Conservation (phyloP, 768 basidiomycete species). For the Porpolomopsis calyptriformis region DNA sequence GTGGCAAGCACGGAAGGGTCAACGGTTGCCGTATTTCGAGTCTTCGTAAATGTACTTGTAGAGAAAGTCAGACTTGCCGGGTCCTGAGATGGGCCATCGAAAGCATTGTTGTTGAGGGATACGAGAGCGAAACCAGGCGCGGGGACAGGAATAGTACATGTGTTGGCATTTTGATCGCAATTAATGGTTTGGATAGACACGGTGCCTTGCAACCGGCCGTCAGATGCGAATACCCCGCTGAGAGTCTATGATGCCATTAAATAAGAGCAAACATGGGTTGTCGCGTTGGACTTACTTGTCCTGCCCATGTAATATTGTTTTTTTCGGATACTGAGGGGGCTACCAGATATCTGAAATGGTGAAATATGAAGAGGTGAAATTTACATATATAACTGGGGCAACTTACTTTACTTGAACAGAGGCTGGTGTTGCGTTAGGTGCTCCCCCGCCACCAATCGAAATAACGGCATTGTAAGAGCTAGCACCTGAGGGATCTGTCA, state of each 20-base stretch:
- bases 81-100: slow-evolving; percentile 19
- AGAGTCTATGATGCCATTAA: slow-evolving; percentile 33
- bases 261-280: not conserved
- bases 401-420: slow-evolving; percentile 45
- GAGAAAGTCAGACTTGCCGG: slow-evolving; percentile 34
- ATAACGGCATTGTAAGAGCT: slow-evolving; percentile 45
- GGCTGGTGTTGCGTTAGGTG: slow-evolving; percentile 26
- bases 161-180: slow-evolving; percentile 41
- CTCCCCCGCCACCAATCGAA: slow-evolving; percentile 32
- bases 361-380: not conserved
- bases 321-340: slow-evolving; percentile 50
- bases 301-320: slow-evolving; percentile 63
- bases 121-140: slow-evolving; percentile 65
- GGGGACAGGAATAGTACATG: slow-evolving; percentile 53
- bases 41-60: slow-evolving; percentile 46
- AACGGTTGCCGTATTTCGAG: slow-evolving; percentile 43
- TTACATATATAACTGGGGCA: not conserved
- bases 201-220: slow-evolving; percentile 50
- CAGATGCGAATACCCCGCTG: slow-evolving; percentile 47
- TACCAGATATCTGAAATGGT: slow-evolving; percentile 36
- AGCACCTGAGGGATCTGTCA: slow-evolving; percentile 47
- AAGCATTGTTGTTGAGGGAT: slow-evolving; percentile 43
- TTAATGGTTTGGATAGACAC: slow-evolving; percentile 40
- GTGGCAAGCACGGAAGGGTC: slow-evolving; percentile 46
- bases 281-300: slow-evolving; percentile 25